Conservation (phyloP, 2,329 filamentous ascomycete species). For the Venturiaceae sp. region DNA sequence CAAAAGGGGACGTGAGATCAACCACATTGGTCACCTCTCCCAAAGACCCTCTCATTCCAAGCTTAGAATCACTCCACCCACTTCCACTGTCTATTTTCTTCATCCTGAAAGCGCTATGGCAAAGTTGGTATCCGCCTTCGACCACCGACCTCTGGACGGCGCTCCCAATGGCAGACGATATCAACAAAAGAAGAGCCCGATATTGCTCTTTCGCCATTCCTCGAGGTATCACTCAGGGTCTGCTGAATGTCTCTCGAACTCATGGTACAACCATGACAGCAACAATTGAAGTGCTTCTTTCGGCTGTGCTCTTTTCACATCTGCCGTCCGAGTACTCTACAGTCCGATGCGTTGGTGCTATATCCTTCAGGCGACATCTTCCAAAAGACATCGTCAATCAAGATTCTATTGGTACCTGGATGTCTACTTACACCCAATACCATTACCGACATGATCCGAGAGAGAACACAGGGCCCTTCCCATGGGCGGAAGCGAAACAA, state of each 20-base stretch:
- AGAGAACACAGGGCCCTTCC: slow-evolving; percentile 12
- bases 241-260: not conserved
- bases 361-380: not conserved
- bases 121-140: not conserved
- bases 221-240: not conserved
- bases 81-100: not conserved
- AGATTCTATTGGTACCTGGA: not conserved
- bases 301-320: not conserved
- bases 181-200: not conserved
- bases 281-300: not conserved
- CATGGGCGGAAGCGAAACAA: slow-evolving; percentile 24
- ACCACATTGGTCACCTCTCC: slow-evolving; percentile 12
- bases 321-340: not conserved
- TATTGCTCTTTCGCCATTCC: not conserved
- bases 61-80: not conserved
- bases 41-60: not conserved
- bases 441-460: slow-evolving; percentile 6
- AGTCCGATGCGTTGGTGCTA: not conserved
- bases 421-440: slow-evolving; percentile 5
- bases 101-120: not conserved
- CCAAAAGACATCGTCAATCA: not conserved
- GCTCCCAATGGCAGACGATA: not conserved
- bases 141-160: not conserved
- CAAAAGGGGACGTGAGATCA: slow-evolving; percentile 15
- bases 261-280: not conserved